phyloP scores from a whole-genome alignment of 805 yeast genomes.

The Cyberlindnera maclurae region DNA sequence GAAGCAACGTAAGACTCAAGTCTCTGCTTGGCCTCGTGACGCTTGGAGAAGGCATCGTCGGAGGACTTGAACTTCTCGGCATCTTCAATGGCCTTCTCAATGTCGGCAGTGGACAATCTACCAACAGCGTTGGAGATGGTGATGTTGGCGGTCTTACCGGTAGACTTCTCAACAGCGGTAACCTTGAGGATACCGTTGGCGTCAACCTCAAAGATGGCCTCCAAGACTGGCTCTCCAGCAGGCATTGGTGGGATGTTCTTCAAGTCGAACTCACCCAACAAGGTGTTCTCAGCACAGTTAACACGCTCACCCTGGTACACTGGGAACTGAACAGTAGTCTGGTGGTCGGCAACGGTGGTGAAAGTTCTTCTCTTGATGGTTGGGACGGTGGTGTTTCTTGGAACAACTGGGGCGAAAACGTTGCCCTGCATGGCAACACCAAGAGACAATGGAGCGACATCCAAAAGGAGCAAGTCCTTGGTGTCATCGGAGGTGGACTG shows the following conservation, averaged over 20 bases:
- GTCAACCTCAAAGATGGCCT: slow-evolving; percentile 98
- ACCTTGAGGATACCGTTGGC: slow-evolving; percentile 99
- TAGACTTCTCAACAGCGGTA: slow-evolving; percentile 96
- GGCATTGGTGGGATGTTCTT: slow-evolving; percentile 97
- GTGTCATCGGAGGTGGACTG: slow-evolving; percentile 77
- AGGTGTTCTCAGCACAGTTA: slow-evolving; percentile 94
- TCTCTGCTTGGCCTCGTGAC: slow-evolving; percentile 98
- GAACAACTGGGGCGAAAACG: slow-evolving; percentile 97
- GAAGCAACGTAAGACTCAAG: slow-evolving; percentile 97
- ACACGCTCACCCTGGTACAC: slow-evolving; percentile 99
- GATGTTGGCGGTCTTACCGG: slow-evolving; percentile 97
- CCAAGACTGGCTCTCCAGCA: slow-evolving; percentile 99
- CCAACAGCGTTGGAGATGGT: slow-evolving; percentile 99
- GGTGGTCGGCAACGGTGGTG: slow-evolving; percentile 98
- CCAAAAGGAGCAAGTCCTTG: slow-evolving; percentile 90
- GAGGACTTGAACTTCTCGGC: slow-evolving; percentile 99
- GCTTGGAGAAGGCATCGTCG: slow-evolving; percentile 98
- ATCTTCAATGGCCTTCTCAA: slow-evolving; percentile 97
- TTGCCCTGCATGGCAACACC: slow-evolving; percentile 99
- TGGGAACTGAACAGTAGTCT: slow-evolving; percentile 97
- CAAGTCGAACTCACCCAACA: slow-evolving; percentile 97
- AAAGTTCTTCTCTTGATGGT: slow-evolving; percentile 98
- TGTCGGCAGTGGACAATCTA: slow-evolving; percentile 92
- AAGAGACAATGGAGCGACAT: slow-evolving; percentile 95
- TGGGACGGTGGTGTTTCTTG: slow-evolving; percentile 99